phyloP scores from a whole-genome alignment of 164 flowering plant genomes.

The Tetracentron sinense region DNA sequence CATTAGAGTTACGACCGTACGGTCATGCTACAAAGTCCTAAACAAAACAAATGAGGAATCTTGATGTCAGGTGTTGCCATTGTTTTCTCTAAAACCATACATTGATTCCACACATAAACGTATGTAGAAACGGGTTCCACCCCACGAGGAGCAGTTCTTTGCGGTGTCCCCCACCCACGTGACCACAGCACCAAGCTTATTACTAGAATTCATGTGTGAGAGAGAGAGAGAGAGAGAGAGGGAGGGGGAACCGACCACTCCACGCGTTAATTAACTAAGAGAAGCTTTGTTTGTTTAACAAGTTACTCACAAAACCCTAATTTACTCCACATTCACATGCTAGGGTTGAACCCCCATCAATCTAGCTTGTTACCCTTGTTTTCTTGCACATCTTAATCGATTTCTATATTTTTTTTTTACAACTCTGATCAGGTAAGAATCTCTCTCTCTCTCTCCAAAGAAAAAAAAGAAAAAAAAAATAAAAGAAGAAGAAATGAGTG shows the following conservation, averaged over 20 bases:
- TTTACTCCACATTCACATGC: constrained; percentile 47
- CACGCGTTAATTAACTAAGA: constrained; percentile 1
- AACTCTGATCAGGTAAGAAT: too few relatives aligned
- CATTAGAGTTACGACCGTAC: too few relatives aligned
- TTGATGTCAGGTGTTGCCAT: constrained; percentile 26
- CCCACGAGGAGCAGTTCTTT: constrained; percentile 11
- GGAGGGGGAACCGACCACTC: constrained; percentile 12
- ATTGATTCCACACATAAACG: constrained; percentile 28
- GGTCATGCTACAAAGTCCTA: too few relatives aligned
- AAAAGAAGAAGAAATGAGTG: too few relatives aligned
- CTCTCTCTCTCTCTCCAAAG: too few relatives aligned
- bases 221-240: background rate
- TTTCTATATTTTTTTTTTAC: too few relatives aligned
- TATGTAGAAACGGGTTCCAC: constrained; percentile 10
- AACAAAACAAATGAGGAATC: constrained; percentile 31
- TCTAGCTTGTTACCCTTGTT: background rate
- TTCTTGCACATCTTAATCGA: too few relatives aligned
- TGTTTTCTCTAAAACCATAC: constrained; percentile 22
- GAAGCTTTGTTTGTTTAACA: constrained; percentile 10
- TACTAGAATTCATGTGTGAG: background rate
- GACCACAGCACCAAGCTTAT: constrained; percentile 14
- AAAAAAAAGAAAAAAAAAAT: too few relatives aligned
- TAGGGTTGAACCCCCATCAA: constrained; percentile 39
- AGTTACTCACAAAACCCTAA: constrained; percentile 16
- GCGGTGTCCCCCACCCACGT: constrained; percentile 30